A percentile compares a stretch with the other conserved stretches of the same genome.
Conservation (phyloP, 352 stramenopile species). For the Phytophthora pini region DNA sequence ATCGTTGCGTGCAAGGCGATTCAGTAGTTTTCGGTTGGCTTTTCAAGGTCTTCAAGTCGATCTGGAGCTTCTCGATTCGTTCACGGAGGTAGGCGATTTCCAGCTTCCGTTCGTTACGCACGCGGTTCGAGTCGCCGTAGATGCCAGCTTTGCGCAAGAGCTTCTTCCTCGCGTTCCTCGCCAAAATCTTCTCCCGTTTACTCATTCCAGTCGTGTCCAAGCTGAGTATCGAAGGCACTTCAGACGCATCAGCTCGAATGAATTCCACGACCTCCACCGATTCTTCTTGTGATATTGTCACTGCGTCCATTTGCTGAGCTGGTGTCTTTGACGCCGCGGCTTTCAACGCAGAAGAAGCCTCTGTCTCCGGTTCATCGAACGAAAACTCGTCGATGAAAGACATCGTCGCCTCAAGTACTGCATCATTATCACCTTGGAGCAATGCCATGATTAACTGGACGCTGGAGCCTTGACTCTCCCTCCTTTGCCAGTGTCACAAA, state of each 20-base stretch:
- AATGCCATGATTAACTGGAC: slow-evolving; percentile 13
- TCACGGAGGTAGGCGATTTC: slow-evolving; percentile 51
- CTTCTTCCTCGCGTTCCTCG: slow-evolving; percentile 34
- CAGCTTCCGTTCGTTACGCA: slow-evolving; percentile 38
- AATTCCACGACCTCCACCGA: neutral
- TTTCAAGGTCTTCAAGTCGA: slow-evolving; percentile 35
- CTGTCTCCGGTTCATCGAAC: slow-evolving; percentile 16
- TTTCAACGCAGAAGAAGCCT: slow-evolving; percentile 10
- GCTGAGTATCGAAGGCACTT: slow-evolving; percentile 16
- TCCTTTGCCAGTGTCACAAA: slow-evolving; percentile 15
- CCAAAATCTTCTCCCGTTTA: slow-evolving; percentile 21
- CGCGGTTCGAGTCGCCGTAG: slow-evolving; percentile 34
- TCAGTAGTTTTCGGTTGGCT: neutral
- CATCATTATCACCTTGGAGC: slow-evolving; percentile 18
- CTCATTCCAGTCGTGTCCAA: slow-evolving; percentile 18
- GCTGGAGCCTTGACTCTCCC: neutral
- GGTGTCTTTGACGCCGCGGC: neutral
- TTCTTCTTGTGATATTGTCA: no score
- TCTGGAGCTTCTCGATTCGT: slow-evolving; percentile 40
- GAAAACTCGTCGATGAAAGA: slow-evolving; percentile 34
- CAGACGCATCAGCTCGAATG: neutral
- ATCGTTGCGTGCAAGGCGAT: neutral
- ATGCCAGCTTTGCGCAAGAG: slow-evolving; percentile 33
- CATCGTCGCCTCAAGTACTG: slow-evolving; percentile 30
- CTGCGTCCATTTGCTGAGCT: neutral